Base-by-base conservation (phyloP, 2,329 filamentous ascomycete genomes). In the Sporothrix brasiliensis region DNA sequence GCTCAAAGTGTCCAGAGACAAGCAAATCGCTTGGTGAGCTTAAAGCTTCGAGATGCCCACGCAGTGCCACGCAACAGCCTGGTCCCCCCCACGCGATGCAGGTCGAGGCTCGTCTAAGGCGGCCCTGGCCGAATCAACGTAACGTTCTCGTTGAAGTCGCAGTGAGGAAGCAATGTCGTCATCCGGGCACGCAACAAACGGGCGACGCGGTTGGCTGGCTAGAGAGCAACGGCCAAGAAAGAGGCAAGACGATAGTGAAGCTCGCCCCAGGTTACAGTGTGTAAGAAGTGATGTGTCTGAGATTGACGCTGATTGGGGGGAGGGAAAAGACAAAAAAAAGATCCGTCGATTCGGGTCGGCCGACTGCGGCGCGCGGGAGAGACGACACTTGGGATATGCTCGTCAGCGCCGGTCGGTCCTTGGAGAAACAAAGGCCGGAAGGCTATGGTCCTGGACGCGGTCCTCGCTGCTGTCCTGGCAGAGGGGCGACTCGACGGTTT, bases 121-220 rank as follows among this genome's bases (percentile, higher is more conserved):
- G 44, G 60, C 49, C 44, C 66, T 65, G 41, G 61, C 63, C 71
- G 67, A 72, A 69, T 72, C 69, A 73, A 49, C 14, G n/a, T 13
- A 9, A n/a, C 61, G 54, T 4, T 4, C n/a, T 44, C 41, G 27
- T 60, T 34, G 10, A 34, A 19, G 47, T 39, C 44, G 58, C 56
- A 49, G 63, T 66, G 67, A 27, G 70, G 49, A 41, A 71, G 34
- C 39, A 49, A 73, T 73, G 71, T 73, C 74, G 74, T 74, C 74
- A 75, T 74, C 56, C 21, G 67, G 66, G 70, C 69, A 75, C 74
- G 74, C 73, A 75, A 74, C 73, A 14, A 16, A 9, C 24, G 11
- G 16, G 34, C 39, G 39, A n/a, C 67, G 53, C 70, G 27, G 70
- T 69, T 71, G 70, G 60, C 27, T 49, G 47, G 58, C 34, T 58